Evolutionary conservation across 768 basidiomycete species (phyloP), one percentile per base, ranked within the genome.

Genomic region (Phaeotremella skinneri): DNA sequence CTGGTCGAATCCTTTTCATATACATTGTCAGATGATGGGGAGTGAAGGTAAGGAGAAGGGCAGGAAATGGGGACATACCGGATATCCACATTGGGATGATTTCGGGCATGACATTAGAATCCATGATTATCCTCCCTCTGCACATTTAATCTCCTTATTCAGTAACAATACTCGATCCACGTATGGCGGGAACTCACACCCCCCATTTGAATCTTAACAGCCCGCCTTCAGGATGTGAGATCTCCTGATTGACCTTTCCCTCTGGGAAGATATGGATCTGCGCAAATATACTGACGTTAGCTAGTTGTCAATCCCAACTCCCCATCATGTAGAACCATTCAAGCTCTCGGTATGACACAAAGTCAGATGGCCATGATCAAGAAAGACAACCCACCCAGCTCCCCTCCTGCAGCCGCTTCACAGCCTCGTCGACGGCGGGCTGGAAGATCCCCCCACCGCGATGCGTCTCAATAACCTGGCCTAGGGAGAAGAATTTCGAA

Each of bases 11-110:
- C 86, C 86, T 87, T 63, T 5, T 3, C n/a, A 6, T 2, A 9
- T 26, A n/a, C 26, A 3, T 42, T 11, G n/a, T 39, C 16, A 11
- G 27, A 54, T 9, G 43, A 29, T 14, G n/a, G 30, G 2, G 16
- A 13, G 14, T 4, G 27, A 42, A 20, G 20, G 4, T 23, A 30
- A 25, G 17, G 32, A 29, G 7, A 17, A 47, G 30, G 56, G 43
- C 17, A 14, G 32, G 37, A 45, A n/a, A 39, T 25, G 26, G 13
- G 43, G 14, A 58, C 79, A n/a, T 52, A 83, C 87, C 86, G n/a
- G 88, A 87, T 13, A 97, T 80, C 91, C 91, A 98, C 82, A 96
- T 89, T 1, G 93, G 93, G 62, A 98, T 86, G 58, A 96, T 84
- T 21, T 85, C 76, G 2, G 93, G 93, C 43, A 84, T 82, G n/a